Percentiles rank a stretch among this genome's conserved stretches.
Conservation (phyloP, 805 yeast genomes). For the Scheffersomyces lignosus region DNA sequence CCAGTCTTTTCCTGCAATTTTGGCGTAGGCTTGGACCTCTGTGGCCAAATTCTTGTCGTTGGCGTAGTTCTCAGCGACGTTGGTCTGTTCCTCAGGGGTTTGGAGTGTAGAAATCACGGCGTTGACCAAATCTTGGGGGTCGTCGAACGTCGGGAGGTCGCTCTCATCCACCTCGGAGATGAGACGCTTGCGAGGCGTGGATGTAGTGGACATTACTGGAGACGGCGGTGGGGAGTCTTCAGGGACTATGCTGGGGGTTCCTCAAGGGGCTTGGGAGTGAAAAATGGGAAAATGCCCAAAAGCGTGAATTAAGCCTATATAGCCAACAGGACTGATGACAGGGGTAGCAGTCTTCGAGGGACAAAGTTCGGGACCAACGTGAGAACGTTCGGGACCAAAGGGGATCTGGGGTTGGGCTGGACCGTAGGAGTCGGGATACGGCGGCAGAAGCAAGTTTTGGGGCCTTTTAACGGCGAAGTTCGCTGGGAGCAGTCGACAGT, state of each 20-base stretch:
- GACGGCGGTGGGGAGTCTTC: background rate
- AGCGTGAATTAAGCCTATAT: background rate
- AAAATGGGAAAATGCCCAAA: background rate
- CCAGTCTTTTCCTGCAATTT: constrained; percentile 91
- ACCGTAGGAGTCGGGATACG: too few species aligned
- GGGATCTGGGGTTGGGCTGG: too few species aligned
- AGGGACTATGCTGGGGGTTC: background rate
- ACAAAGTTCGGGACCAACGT: too few species aligned
- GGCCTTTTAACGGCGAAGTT: too few species aligned
- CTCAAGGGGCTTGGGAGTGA: background rate
- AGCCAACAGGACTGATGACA: background rate
- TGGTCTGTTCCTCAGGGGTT: constrained; percentile 70
- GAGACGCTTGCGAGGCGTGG: constrained; percentile 33
- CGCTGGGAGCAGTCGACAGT: too few species aligned
- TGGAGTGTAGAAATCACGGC: constrained; percentile 70
- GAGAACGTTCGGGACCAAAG: too few species aligned
- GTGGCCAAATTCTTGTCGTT: constrained; percentile 68
- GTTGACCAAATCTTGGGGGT: constrained; percentile 65
- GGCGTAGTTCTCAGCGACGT: constrained; percentile 69
- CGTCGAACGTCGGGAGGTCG: constrained; percentile 47
- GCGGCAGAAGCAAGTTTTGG: too few species aligned
- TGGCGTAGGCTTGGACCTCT: constrained; percentile 97
- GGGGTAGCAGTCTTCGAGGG: too few species aligned
- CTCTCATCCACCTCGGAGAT: constrained; percentile 18
- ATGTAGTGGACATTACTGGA: constrained; percentile 21